Conservation (phyloP, 2,329 filamentous ascomycete genomes). For the Huntiella omanensis region DNA sequence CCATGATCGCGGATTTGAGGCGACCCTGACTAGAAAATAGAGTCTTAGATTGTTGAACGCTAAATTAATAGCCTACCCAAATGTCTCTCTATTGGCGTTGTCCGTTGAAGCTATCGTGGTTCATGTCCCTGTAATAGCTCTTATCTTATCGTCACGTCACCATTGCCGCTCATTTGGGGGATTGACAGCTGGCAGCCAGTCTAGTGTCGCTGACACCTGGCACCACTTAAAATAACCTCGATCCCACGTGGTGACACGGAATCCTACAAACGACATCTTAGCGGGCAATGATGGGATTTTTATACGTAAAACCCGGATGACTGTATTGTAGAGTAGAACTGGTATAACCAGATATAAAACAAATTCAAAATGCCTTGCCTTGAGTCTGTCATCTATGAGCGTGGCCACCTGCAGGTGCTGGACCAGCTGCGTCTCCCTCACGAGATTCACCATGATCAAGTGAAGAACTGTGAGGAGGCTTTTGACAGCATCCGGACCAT, state of each 20-base stretch:
- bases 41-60: background rate
- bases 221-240: background rate
- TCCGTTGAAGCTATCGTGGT: too few species aligned
- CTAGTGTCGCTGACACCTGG: background rate
- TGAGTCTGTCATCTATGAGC: slow-evolving; percentile 58
- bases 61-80: background rate
- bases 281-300: background rate
- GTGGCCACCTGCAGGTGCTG: slow-evolving; percentile 55
- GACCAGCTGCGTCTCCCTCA: slow-evolving; percentile 73
- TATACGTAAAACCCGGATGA: background rate
- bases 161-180: background rate
- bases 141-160: background rate
- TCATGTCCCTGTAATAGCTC: background rate
- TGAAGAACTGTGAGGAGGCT: slow-evolving; percentile 52
- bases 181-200: too few species aligned
- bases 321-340: background rate
- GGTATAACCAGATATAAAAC: background rate
- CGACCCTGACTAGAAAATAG: background rate
- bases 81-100: too few species aligned
- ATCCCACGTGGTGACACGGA: too few species aligned
- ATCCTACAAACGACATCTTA: background rate
- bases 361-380: slow-evolving; percentile 32
- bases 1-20: slow-evolving; percentile 25
- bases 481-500: slow-evolving; percentile 72
- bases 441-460: slow-evolving; percentile 57